phyloP scores from a whole-genome alignment of 768 basidiomycete species.

The Boletellus sp. region DNA sequence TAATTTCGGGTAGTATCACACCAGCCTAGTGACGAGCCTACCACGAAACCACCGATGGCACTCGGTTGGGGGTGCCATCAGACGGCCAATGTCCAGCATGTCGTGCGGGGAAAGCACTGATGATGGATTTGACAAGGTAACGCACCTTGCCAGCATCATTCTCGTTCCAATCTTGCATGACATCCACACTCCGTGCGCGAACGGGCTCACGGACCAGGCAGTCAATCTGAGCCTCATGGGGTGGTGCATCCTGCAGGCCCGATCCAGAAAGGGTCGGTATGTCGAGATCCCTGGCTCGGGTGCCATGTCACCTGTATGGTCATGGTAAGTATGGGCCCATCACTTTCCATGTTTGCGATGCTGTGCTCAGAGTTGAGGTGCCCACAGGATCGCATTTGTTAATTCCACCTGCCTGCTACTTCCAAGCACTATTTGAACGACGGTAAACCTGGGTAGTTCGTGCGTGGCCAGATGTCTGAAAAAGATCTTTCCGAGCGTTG shows the following conservation, averaged over 20 bases:
- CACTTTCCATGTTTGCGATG: no score
- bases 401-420: conserved; percentile 83
- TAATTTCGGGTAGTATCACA: conserved; percentile 50
- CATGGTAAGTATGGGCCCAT: no score
- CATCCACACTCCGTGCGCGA: neutral
- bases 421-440: no score
- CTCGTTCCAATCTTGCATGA: neutral
- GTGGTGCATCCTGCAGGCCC: conserved; percentile 86
- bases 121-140: conserved; percentile 91
- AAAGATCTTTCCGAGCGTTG: conserved; percentile 91
- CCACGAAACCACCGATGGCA: conserved; percentile 52
- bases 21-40: conserved; percentile 16
- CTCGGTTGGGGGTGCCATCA: conserved; percentile 96
- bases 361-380: conserved; percentile 88
- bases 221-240: conserved; percentile 99
- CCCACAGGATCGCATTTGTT: conserved; percentile 87
- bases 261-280: conserved; percentile 82
- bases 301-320: conserved; percentile 92
- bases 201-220: conserved; percentile 88
- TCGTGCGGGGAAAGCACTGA: conserved; percentile 86
- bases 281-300: conserved; percentile 79
- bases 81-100: conserved; percentile 70
- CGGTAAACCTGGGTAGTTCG: no score
- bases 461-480: conserved; percentile 82
- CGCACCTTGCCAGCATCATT: no score